Conservation (phyloP, 768 basidiomycete species). For the Termitomyces bulborhizus region DNA sequence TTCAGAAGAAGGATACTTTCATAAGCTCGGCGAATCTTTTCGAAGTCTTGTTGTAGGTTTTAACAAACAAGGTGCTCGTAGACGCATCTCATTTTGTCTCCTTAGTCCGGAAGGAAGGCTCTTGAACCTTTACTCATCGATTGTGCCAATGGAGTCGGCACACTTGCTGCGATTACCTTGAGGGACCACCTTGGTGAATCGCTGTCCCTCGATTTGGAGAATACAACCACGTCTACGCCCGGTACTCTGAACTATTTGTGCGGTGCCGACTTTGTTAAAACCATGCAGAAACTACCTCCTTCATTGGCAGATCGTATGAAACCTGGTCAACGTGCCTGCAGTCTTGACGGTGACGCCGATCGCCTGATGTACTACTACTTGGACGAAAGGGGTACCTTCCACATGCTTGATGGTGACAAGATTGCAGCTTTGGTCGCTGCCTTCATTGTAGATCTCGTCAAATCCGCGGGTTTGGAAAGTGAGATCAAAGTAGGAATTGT, state of each 20-base stretch:
- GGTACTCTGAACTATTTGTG: constrained; percentile 82
- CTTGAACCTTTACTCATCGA: constrained; percentile 72
- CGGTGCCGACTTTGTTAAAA: constrained; percentile 97
- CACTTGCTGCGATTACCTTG: constrained; percentile 60
- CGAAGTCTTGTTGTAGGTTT: constrained; percentile 77
- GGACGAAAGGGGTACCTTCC: constrained; percentile 72
- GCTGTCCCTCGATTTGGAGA: constrained; percentile 62
- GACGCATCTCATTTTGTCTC: constrained; percentile 5
- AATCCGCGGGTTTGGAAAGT: constrained; percentile 73
- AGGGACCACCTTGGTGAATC: constrained; percentile 49
- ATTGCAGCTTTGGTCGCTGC: constrained; percentile 91
- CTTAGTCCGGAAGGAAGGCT: constrained; percentile 52
- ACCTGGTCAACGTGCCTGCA: constrained; percentile 80
- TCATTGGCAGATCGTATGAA: constrained; percentile 57
- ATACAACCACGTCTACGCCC: constrained; percentile 54
- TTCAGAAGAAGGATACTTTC: constrained; percentile 76
- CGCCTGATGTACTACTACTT: constrained; percentile 94
- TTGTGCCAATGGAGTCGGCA: constrained; percentile 98
- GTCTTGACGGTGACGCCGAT: constrained; percentile 96
- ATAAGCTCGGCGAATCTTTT: constrained; percentile 78
- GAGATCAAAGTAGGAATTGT: constrained; percentile 87
- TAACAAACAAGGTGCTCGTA: neutral
- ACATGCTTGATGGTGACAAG: constrained; percentile 97
- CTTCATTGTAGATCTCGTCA: constrained; percentile 88
- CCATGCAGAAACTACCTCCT: constrained; percentile 80